A percentile compares a stretch with the other conserved stretches of the same genome.
phyloP scores from a whole-genome alignment of 805 yeast species.

The Starmerella potacharoeniae region DNA sequence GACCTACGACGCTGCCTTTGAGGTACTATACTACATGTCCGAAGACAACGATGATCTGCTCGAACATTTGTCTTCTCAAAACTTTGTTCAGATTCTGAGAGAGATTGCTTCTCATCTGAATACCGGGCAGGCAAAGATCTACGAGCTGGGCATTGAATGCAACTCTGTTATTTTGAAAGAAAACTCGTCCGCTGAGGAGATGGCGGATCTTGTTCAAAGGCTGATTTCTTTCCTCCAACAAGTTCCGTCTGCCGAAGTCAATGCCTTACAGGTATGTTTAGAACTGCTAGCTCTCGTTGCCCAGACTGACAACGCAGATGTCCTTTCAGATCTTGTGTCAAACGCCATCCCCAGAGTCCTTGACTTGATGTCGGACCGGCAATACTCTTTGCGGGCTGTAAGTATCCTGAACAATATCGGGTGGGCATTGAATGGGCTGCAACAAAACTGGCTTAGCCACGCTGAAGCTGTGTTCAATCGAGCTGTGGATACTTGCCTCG shows the following conservation, averaged over 20 bases:
- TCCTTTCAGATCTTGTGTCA: slow-evolving; percentile 12
- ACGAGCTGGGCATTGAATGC: slow-evolving; percentile 25
- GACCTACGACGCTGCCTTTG: slow-evolving; percentile 22
- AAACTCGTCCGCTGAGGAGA: slow-evolving; percentile 13
- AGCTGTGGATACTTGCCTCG: slow-evolving; percentile 12
- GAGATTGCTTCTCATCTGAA: background rate
- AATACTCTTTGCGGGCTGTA: slow-evolving; percentile 45
- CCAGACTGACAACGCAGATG: slow-evolving; percentile 15
- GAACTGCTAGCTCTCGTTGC: slow-evolving; percentile 50
- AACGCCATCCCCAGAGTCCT: slow-evolving; percentile 29
- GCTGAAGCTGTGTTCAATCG: slow-evolving; percentile 25
- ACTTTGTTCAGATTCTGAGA: background rate
- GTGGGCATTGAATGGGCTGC: slow-evolving; percentile 20
- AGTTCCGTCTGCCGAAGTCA: slow-evolving; percentile 29
- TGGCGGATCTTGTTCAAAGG: slow-evolving; percentile 8
- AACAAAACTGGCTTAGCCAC: slow-evolving; percentile 30
- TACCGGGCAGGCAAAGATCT: slow-evolving; percentile 22
- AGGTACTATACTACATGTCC: slow-evolving; percentile 26
- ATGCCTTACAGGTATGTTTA: slow-evolving; percentile 55
- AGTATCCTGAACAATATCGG: slow-evolving; percentile 54
- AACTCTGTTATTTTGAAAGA: slow-evolving; percentile 15
- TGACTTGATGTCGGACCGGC: slow-evolving; percentile 21
- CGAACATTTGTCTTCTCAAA: slow-evolving; percentile 2
- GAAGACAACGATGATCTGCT: slow-evolving; percentile 23
- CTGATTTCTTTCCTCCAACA: slow-evolving; percentile 8